phyloP scores from a whole-genome alignment of 768 basidiomycete species.

The Tremella mesenterica region DNA sequence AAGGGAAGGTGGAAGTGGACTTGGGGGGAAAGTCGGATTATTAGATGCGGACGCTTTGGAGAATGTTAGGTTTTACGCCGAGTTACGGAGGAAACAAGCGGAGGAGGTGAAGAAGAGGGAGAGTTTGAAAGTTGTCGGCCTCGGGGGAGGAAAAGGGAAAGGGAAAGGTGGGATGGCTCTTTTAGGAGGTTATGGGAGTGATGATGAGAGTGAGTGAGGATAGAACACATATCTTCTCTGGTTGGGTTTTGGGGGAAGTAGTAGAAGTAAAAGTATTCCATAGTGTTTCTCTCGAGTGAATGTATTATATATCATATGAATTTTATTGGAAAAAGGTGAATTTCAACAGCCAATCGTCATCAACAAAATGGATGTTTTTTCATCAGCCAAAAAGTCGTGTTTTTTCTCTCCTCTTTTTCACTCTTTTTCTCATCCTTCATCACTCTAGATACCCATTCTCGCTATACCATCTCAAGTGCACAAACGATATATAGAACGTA shows the following conservation, averaged over 20 bases:
- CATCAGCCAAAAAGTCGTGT: neutral
- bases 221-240: too few relatives aligned
- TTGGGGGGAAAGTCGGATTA: constrained; percentile 42
- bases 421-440: neutral
- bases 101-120: constrained; percentile 33
- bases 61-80: constrained; percentile 81
- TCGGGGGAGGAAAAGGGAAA: constrained; percentile 3
- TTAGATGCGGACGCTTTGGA: constrained; percentile 78
- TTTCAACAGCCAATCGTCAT: neutral
- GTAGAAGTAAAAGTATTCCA: too few relatives aligned
- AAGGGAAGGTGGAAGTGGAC: constrained; percentile 24
- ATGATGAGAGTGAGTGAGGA: constrained; percentile 37
- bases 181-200: constrained; percentile 44
- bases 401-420: neutral
- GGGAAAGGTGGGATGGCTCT: constrained; percentile 20
- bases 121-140: constrained; percentile 10
- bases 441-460: neutral
- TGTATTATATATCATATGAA: too few relatives aligned
- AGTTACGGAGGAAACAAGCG: constrained; percentile 65
- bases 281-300: too few relatives aligned
- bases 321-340: too few relatives aligned
- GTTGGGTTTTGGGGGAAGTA: too few relatives aligned
- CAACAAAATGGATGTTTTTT: neutral
- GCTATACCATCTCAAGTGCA: too few relatives aligned
- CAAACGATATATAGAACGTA: too few relatives aligned